These are phyloP conservation scores for Neoscytalidium dimidiatum DNA, from an alignment of 2,329 filamentous ascomycete genomes.

Conservation along the genomic window DNA sequence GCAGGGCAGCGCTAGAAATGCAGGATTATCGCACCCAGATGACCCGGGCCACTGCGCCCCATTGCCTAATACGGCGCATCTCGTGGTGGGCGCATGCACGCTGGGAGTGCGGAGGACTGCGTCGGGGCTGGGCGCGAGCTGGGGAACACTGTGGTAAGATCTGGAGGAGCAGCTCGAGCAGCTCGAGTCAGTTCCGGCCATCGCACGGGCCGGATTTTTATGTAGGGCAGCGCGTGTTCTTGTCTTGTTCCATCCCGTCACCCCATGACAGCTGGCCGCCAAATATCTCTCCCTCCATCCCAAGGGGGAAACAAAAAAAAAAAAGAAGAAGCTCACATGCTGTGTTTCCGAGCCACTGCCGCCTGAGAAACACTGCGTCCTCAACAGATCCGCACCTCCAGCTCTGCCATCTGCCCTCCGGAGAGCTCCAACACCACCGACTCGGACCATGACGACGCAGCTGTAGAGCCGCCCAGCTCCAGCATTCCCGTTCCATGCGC, in stretches of 20 bases:
- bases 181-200: conserved; percentile 3
- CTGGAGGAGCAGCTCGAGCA: background rate
- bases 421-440: background rate
- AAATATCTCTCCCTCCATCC: background rate
- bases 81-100: background rate
- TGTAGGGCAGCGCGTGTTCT: background rate
- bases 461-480: conserved; percentile 15
- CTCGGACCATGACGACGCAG: conserved; percentile 18
- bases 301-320: background rate
- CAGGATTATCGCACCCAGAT: conserved; percentile 1
- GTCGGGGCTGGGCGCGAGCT: too few species aligned
- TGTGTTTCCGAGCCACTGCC: background rate
- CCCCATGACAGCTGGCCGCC: conserved; percentile 18
- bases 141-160: background rate
- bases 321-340: background rate
- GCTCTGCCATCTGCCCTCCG: background rate
- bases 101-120: conserved; percentile 3
- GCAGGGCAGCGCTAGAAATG: conserved; percentile 3
- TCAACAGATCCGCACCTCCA: background rate
- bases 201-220: conserved; percentile 17
- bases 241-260: too few species aligned
- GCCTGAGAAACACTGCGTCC: background rate
- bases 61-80: background rate
- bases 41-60: background rate
- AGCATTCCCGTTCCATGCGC: conserved; percentile 58